These are phyloP conservation scores for Orbilia brochopaga DNA, from an alignment of 2,329 filamentous ascomycete species.

Conservation along the genomic window DNA sequence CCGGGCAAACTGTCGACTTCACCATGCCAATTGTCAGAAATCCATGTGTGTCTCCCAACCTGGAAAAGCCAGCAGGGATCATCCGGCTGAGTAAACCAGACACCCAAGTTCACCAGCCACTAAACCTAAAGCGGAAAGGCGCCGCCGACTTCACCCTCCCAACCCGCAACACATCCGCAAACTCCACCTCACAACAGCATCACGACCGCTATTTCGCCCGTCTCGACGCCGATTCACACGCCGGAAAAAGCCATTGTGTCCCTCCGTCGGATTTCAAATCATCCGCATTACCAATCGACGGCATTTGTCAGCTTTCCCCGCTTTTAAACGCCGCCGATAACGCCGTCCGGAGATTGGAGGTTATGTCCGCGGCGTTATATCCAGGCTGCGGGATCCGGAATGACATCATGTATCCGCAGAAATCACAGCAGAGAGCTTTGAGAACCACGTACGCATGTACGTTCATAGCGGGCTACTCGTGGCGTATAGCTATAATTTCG, in stretches of 20 bases:
- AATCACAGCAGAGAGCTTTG: too few species aligned
- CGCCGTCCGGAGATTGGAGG: slow-evolving; percentile 32
- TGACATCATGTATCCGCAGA: too few species aligned
- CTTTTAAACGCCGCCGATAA: slow-evolving; percentile 9
- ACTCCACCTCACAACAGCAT: slow-evolving; percentile 13
- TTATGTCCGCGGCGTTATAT: slow-evolving; percentile 40
- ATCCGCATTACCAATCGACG: slow-evolving; percentile 14
- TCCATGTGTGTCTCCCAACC: neutral
- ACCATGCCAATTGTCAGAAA: neutral
- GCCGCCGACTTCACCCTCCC: slow-evolving; percentile 2
- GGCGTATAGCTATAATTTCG: too few species aligned
- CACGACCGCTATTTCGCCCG: slow-evolving; percentile 5
- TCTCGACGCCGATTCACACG: slow-evolving; percentile 25
- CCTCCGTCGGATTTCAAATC: slow-evolving; percentile 33
- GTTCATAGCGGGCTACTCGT: too few species aligned
- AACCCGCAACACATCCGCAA: slow-evolving; percentile 30
- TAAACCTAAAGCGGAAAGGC: slow-evolving; percentile 33
- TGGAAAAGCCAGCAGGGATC: neutral
- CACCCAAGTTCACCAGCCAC: slow-evolving; percentile 3
- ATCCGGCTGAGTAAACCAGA: too few species aligned
- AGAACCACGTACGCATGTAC: too few species aligned
- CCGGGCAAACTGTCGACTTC: too few species aligned
- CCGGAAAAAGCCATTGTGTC: slow-evolving; percentile 24
- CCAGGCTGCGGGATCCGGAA: slow-evolving; percentile 13
- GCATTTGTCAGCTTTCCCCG: slow-evolving; percentile 3